These are phyloP conservation scores for Malus hybrid DNA, from an alignment of 331 rosid species.

Conservation along the genomic window DNA sequence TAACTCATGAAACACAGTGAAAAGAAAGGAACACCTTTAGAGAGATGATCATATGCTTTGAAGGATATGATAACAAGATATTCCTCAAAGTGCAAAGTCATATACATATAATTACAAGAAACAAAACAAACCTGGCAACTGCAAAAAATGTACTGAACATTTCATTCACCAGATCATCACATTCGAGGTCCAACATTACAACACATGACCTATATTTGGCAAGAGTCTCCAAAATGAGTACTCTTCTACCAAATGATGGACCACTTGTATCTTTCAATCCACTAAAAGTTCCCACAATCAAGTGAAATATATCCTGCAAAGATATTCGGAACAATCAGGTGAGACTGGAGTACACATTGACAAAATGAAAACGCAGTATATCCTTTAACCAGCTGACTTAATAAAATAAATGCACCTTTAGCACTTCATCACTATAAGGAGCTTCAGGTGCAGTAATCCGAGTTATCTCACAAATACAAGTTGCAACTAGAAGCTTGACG, in stretches of 20 bases:
- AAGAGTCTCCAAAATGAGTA: constrained; percentile 92
- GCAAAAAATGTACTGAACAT: constrained; percentile 81
- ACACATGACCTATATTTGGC: constrained; percentile 98
- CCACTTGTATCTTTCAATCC: constrained; percentile 85
- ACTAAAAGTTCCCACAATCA: constrained; percentile 83
- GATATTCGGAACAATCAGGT: constrained; percentile 23
- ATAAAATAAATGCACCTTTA: constrained; percentile 53
- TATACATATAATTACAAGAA: neutral
- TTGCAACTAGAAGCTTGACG: constrained; percentile 92
- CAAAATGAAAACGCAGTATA: neutral
- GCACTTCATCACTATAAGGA: constrained; percentile 83
- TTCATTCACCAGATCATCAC: constrained; percentile 85
- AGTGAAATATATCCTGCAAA: constrained; percentile 79
- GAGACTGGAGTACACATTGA: neutral
- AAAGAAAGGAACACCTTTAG: neutral
- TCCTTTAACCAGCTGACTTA: constrained; percentile 5
- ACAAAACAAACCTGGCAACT: constrained; percentile 74
- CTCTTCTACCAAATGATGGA: constrained; percentile 93
- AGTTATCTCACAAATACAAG: constrained; percentile 92
- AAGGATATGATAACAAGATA: constrained; percentile 7
- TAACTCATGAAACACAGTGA: neutral
- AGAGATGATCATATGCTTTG: constrained; percentile 2
- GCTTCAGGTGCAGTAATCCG: constrained; percentile 99
- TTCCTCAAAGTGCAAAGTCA: constrained; percentile 14
- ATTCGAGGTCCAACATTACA: constrained; percentile 98